Evolutionary conservation across 2,329 filamentous ascomycete genomes (phyloP), one percentile per base, ranked within the genome.

Genomic region (Geosmithia putterillii): DNA sequence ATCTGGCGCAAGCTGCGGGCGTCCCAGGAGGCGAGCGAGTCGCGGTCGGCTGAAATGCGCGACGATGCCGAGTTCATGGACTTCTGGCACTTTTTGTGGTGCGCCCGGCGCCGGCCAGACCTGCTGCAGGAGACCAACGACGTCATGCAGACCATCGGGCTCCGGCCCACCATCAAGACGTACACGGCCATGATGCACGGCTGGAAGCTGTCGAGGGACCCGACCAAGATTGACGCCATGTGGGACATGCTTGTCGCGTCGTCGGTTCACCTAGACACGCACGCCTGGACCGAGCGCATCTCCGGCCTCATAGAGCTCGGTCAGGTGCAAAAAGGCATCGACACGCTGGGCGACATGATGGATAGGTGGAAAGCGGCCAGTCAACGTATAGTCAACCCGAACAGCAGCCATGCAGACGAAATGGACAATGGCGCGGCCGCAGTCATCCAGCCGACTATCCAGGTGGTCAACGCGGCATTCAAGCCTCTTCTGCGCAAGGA

Each of bases 161-260:
- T 82, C 23, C 58, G 64, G 44, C 81, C 84, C 14, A 79, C 71
- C 7, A 52, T 81, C 44, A 71, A 66, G 50, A 82, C 84, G 0
- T 92, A 83, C 74, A 82, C 79, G 35, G 65, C 75, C 38, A 83
- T 92, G 73, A 74, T 92, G 50, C 70, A 76, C 44, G 85, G 85
- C 1, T 86, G 80, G 60, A 74, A 73, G 54, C 69, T 67, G 41
- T 69, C 75, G 41, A 68, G 69, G 43, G 79, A 86, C 51, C 50
- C 67, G 1, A 57, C 65, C n/a, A 76, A 71, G 19, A 66, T 89
- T 47, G 73, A 81, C 44, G 68, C 68, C 1, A 70, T 88, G 25
- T 94, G 86, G 86, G 51, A 61, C 0, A 75, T 73, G 48, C 75
- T 92, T 61, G 53, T 72, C 3, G 55, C 54, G 8, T 71, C 76